Base-by-base conservation (phyloP, 2,329 filamentous ascomycete genomes). In the Metarhizium sp. region DNA sequence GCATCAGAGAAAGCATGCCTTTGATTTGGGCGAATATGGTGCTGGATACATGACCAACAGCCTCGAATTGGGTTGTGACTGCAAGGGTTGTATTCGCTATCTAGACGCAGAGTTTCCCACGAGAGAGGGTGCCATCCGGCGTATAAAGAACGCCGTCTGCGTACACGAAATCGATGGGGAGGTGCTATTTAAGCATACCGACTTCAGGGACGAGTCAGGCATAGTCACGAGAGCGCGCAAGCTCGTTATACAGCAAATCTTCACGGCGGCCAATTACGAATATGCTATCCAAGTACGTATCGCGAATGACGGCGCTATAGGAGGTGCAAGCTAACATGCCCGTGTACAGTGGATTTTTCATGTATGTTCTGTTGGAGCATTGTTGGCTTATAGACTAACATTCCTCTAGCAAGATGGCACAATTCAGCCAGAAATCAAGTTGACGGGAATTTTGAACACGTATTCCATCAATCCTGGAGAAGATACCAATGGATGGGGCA, bases 201-300 rank as follows among this genome's bases (percentile, higher is more conserved):
- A 96, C 71, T 96, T 96, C 80, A 82, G 92, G 42, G 92, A 96
- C 66, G 87, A 94, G 47, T 92, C 88, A 0, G 82, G 85, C 54
- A 90, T 94, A 10, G 88, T 95, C 4, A 96, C 91, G 0, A 43
- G 53, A 14, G 53, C 53, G 3, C 46, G 47, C 20, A 54, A 54
- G 68, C 81, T 96, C 56, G 80, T 96, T 66, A 79, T 96, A 61
- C 91, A 90, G 60, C 91, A 96, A 63, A 87, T 96, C 66, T 96
- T 96, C 73, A 96, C 92, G 0, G 92, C 92, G 0, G 92, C 92
- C 30, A 96, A 96, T 75, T 96, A 96, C 73, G 92, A 96, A 70
- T 96, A 96, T 72, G 76, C 76, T 2, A 71, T 78, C 32, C 76
- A 77, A 61, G 69, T 55, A 46, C 20, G 55, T 60, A 63, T 54